Percentiles rank a stretch among this genome's conserved stretches.
phyloP scores from a whole-genome alignment of 495 filamentous ascomycete species.

The Neurospora sp. region DNA sequence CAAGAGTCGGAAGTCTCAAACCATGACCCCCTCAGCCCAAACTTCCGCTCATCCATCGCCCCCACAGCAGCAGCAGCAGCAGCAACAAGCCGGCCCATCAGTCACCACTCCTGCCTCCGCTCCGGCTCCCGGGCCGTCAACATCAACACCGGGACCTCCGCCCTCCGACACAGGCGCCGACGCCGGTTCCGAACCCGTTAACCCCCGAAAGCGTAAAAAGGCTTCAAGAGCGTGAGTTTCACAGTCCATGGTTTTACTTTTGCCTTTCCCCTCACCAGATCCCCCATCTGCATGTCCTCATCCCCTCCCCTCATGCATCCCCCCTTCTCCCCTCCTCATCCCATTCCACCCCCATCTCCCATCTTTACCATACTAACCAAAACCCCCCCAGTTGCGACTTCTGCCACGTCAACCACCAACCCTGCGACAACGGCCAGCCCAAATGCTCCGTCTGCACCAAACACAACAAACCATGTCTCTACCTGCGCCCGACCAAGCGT shows the following conservation, averaged over 20 bases:
- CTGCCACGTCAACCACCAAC: constrained; percentile 31
- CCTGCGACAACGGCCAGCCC: constrained; percentile 30
- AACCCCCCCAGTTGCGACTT: constrained; percentile 23
- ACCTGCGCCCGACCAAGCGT: constrained; percentile 28
- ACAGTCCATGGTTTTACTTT: no score
- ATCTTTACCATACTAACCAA: background rate
- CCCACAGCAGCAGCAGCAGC: background rate
- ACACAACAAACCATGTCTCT: constrained; percentile 28
- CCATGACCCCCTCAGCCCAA: background rate
- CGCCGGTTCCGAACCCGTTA: constrained; percentile 22
- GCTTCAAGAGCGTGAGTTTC: constrained; percentile 26
- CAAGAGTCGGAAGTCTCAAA: background rate
- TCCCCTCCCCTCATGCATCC: no score
- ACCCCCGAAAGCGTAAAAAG: constrained; percentile 30
- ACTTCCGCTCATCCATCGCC: background rate
- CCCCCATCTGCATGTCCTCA: no score
- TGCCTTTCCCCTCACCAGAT: background rate
- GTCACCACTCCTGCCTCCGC: background rate
- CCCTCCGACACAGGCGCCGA: constrained; percentile 17
- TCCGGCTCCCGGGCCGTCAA: background rate
- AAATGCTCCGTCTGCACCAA: constrained; percentile 26
- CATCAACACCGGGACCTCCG: constrained; percentile 4
- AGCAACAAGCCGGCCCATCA: background rate
- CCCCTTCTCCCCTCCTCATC: background rate
- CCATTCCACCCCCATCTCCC: background rate